Percentiles rank a stretch among this genome's conserved stretches.
Evolutionary conservation across 306 rosid genomes (phyloP).

Genomic region (Lablab purpureus): DNA sequence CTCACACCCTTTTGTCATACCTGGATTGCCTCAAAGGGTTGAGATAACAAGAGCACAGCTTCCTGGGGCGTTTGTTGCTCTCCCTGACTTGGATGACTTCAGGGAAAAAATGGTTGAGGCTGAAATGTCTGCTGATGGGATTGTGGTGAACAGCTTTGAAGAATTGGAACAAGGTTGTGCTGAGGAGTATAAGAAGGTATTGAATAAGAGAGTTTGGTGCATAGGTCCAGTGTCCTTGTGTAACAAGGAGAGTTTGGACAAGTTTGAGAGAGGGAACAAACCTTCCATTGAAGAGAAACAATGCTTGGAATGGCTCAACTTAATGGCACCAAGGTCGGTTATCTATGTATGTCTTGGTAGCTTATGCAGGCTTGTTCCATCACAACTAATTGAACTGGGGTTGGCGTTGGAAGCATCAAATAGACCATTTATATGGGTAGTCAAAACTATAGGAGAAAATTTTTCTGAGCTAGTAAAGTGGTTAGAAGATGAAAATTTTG

Average conservation of each 20-base stretch:
- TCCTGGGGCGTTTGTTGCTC: constrained; percentile 66
- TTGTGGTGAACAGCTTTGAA: constrained; percentile 74
- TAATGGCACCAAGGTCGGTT: constrained; percentile 66
- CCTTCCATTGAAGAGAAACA: constrained; percentile 58
- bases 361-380: constrained; percentile 65
- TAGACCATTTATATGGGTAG: constrained; percentile 78
- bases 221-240: constrained; percentile 75
- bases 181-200: constrained; percentile 51
- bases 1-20: constrained; percentile 60
- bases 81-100: constrained; percentile 68
- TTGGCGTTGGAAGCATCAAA: constrained; percentile 71
- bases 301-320: constrained; percentile 73
- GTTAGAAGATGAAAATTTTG: constrained; percentile 62
- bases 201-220: constrained; percentile 76
- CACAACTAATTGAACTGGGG: constrained; percentile 75
- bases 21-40: constrained; percentile 59
- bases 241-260: constrained; percentile 65
- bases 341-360: constrained; percentile 85
- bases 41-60: constrained; percentile 69
- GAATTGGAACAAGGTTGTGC: constrained; percentile 65
- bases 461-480: constrained; percentile 62
- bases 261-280: constrained; percentile 73
- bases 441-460: constrained; percentile 53
- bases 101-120: constrained; percentile 71
- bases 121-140: constrained; percentile 61